These are phyloP conservation scores for Termitomyces sp. DNA, from an alignment of 768 basidiomycete species.

Conservation along the genomic window DNA sequence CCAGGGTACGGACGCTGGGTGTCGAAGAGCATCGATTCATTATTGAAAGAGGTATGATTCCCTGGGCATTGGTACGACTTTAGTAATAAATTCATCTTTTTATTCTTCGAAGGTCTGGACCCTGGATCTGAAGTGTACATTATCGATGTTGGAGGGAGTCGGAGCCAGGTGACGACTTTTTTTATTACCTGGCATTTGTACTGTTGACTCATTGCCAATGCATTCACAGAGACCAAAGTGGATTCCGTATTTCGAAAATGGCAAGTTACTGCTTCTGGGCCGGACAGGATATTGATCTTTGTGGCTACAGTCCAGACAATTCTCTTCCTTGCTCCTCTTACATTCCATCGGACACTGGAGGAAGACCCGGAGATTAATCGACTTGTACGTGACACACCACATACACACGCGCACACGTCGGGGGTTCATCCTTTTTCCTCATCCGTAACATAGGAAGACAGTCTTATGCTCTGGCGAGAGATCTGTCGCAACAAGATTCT, in stretches of 20 bases:
- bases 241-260: constrained; percentile 76
- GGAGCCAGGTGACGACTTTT: constrained; percentile 33
- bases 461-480: constrained; percentile 65
- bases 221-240: constrained; percentile 50
- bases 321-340: constrained; percentile 76
- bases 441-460: constrained; percentile 52
- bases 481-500: constrained; percentile 51
- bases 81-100: not conserved
- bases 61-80: not conserved
- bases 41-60: constrained; percentile 45
- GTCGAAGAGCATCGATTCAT: constrained; percentile 67
- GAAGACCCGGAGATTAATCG: constrained; percentile 65
- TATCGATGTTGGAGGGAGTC: constrained; percentile 67
- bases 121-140: constrained; percentile 57
- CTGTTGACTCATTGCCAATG: not conserved
- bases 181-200: not conserved
- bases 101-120: constrained; percentile 22
- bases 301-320: constrained; percentile 58
- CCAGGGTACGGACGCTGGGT: constrained; percentile 67
- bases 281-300: too few species aligned
- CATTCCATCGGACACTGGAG: constrained; percentile 69
- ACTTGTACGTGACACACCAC: constrained; percentile 33
- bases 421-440: not conserved
- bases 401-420: too few species aligned
- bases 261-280: constrained; percentile 26